Percentiles rank a stretch among this genome's conserved stretches.
These are phyloP conservation scores for Metschnikowia baotianmanensis DNA, from an alignment of 805 yeast genomes.

Conservation along the genomic window DNA sequence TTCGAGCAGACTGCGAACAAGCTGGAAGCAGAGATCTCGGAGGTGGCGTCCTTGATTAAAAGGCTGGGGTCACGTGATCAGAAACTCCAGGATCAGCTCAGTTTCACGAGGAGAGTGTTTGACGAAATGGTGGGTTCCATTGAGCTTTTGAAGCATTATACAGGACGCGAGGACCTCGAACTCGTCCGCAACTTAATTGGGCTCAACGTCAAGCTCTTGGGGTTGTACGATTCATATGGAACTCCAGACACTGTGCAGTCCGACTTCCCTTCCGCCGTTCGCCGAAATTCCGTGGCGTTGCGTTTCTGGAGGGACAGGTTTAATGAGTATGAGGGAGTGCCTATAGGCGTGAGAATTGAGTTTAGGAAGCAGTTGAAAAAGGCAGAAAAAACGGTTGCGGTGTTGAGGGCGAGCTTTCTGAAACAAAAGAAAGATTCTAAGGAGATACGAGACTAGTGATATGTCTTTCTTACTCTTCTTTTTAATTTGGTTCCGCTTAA, in stretches of 20 bases:
- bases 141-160: conserved; percentile 1
- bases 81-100: not conserved
- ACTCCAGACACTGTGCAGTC: not conserved
- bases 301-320: conserved; percentile 1
- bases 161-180: not conserved
- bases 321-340: not conserved
- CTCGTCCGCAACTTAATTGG: conserved; percentile 1
- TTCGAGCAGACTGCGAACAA: conserved; percentile 1
- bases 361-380: not conserved
- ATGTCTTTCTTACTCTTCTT: not conserved
- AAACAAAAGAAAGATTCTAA: not conserved
- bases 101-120: not conserved
- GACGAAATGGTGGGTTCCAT: not conserved
- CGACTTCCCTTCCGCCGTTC: not conserved
- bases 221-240: not conserved
- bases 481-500: too few species aligned
- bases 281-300: not conserved
- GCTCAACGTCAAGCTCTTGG: not conserved
- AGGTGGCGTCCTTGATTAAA: not conserved
- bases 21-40: not conserved
- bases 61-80: not conserved
- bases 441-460: not conserved
- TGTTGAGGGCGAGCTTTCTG: not conserved
- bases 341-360: not conserved
- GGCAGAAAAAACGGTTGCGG: not conserved